phyloP scores from a whole-genome alignment of 176 grass and related monocot species.

The Oryza meridionalis region DNA sequence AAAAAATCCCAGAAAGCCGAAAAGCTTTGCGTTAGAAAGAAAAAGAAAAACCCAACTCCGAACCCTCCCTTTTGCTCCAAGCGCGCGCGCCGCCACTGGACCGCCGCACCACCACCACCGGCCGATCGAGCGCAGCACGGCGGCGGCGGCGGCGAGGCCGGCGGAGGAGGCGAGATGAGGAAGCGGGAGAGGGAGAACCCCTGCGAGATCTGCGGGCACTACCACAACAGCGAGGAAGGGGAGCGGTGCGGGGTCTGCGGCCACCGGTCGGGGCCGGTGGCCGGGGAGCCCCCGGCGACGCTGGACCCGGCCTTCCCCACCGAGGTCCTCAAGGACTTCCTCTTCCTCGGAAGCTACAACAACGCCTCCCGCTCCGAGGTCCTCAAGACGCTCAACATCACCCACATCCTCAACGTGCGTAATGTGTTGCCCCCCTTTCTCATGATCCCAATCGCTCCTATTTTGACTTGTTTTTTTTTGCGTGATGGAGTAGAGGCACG shows the following conservation, averaged over 20 bases:
- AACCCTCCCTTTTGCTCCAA: constrained; percentile 14
- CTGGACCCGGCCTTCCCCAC: constrained; percentile 70
- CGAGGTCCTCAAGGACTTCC: constrained; percentile 77
- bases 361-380: constrained; percentile 78
- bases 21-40: not conserved
- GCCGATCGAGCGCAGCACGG: not conserved
- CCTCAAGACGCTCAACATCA: constrained; percentile 65
- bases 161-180: constrained; percentile 48
- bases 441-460: not conserved
- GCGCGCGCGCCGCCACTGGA: constrained; percentile 1
- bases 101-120: constrained; percentile 16
- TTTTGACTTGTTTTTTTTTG: not conserved
- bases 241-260: constrained; percentile 83
- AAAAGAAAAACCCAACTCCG: not conserved
- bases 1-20: too few relatives aligned
- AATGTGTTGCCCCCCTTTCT: not conserved
- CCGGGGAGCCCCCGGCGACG: constrained; percentile 14
- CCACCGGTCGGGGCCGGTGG: constrained; percentile 43
- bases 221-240: constrained; percentile 86
- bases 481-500: not conserved
- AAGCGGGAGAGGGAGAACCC: constrained; percentile 90
- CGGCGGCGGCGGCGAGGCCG: not conserved
- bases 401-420: constrained; percentile 86
- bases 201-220: constrained; percentile 84
- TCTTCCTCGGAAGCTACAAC: constrained; percentile 94